These are phyloP conservation scores for Termitomyces sp. DNA, from an alignment of 768 basidiomycete species.

Conservation along the genomic window DNA sequence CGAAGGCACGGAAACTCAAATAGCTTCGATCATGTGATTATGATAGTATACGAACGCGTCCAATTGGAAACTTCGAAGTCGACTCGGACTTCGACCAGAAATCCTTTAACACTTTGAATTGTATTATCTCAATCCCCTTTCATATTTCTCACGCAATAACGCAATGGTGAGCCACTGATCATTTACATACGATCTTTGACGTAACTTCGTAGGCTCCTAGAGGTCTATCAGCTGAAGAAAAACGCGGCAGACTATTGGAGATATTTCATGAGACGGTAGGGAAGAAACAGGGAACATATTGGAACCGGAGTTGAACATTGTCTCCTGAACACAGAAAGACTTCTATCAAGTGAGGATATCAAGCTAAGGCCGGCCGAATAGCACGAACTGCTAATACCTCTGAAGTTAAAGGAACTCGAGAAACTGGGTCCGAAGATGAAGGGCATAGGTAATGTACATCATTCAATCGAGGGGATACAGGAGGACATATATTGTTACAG, in stretches of 20 bases:
- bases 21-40: background rate
- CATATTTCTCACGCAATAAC: too few species aligned
- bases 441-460: slow-evolving; percentile 62
- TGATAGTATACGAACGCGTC: background rate
- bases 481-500: slow-evolving; percentile 29
- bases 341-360: slow-evolving; percentile 57
- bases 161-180: slow-evolving; percentile 4
- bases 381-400: background rate
- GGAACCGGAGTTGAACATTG: background rate
- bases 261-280: slow-evolving; percentile 89
- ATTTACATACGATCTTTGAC: background rate
- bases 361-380: background rate
- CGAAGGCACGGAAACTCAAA: too few species aligned
- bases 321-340: slow-evolving; percentile 51
- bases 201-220: slow-evolving; percentile 52
- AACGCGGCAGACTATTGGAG: slow-evolving; percentile 82
- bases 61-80: too few species aligned
- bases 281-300: background rate
- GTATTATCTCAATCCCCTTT: background rate
- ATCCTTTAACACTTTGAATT: background rate
- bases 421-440: slow-evolving; percentile 86
- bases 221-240: slow-evolving; percentile 87
- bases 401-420: slow-evolving; percentile 86
- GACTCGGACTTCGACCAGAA: too few species aligned
- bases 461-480: background rate